Evolutionary conservation across 768 basidiomycete species (phyloP), one percentile per base, ranked within the genome.

Genomic region (Tricholoma sp.): DNA sequence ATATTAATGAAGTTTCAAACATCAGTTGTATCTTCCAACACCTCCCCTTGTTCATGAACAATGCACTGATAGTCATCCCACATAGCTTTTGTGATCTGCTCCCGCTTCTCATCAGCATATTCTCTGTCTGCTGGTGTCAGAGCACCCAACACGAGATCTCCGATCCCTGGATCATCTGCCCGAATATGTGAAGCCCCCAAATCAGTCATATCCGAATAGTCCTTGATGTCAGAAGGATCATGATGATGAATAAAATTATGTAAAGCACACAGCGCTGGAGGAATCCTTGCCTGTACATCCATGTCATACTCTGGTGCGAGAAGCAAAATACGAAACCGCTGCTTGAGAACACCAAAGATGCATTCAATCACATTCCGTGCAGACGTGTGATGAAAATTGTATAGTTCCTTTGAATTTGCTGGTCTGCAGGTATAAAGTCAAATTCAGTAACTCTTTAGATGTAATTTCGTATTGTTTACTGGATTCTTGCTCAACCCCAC

Each of bases 261-360:
- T n/a, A n/a, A n/a, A n/a, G 60, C 67, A 41, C 55, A 57, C 32
- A 73, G 58, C 3, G 68, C 69, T 5, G 58, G 47, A 29, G 63
- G 63, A 31, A 75, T 57, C 0, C 60, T 55, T 7, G 67, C 67
- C 55, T 75, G 72, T 14, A 63, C 61, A 1, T 55, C 45, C 56
- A 73, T 61, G 24, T 22, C 2, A 57, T 59, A 72, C 29, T 67
- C 53, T 9, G 62, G 65, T 0, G 70, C 55, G 11, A 57, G 22
- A 8, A 57, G 47, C 5, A 69, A 59, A 46, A 67, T 61, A 1
- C 37, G 50, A 56, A 61, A 69, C n/a, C 57, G 54, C 12, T 49
- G 39, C 56, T 71, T 72, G 52, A 70, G 1, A 10, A 71, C 59
- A 27, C 74, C 73, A 69, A 76, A 76, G n/a, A 74, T 68, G 0